Conservation (phyloP, 495 filamentous ascomycete genomes). For the Xylaria intraflava region DNA sequence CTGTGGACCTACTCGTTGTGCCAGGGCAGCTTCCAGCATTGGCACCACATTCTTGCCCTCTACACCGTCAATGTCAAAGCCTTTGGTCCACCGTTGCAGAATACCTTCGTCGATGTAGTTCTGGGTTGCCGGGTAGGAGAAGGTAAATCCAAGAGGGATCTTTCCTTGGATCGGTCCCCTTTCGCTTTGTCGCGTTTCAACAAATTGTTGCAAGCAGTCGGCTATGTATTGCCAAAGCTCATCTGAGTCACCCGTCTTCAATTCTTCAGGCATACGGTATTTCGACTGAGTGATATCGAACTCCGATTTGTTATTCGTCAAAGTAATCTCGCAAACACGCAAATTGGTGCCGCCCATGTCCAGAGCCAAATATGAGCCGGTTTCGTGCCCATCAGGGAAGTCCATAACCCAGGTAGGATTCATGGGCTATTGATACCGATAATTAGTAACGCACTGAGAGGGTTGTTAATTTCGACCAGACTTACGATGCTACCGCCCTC, state of each 20-base stretch:
- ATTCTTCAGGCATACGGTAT: conserved; percentile 92
- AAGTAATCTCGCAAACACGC: conserved; percentile 90
- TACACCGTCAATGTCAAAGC: conserved; percentile 94
- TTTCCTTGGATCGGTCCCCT: conserved; percentile 50
- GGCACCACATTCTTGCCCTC: conserved; percentile 94
- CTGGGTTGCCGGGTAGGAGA: conserved; percentile 95
- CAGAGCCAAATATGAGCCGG: conserved; percentile 84
- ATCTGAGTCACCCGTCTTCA: conserved; percentile 82
- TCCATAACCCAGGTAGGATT: conserved; percentile 98
- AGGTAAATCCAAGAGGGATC: conserved; percentile 91
- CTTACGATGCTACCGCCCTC: conserved; percentile 91
- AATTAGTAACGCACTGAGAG: conserved; percentile 12
- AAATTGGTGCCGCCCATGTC: conserved; percentile 99
- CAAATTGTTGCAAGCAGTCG: conserved; percentile 93
- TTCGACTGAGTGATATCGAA: conserved; percentile 99
- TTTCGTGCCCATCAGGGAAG: conserved; percentile 83
- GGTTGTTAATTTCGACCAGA: conserved; percentile 10
- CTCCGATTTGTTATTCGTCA: conserved; percentile 85
- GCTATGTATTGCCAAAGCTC: conserved; percentile 98
- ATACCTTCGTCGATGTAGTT: conserved; percentile 94
- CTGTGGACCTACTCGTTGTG: conserved; percentile 55
- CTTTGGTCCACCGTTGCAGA: conserved; percentile 97
- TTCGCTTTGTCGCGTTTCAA: conserved; percentile 80
- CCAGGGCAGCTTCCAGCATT: conserved; percentile 77
- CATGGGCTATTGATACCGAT: conserved; percentile 69